Percentiles rank a stretch among this genome's conserved stretches.
Conservation (phyloP, 768 basidiomycete genomes). For the Trametes coccinea region DNA sequence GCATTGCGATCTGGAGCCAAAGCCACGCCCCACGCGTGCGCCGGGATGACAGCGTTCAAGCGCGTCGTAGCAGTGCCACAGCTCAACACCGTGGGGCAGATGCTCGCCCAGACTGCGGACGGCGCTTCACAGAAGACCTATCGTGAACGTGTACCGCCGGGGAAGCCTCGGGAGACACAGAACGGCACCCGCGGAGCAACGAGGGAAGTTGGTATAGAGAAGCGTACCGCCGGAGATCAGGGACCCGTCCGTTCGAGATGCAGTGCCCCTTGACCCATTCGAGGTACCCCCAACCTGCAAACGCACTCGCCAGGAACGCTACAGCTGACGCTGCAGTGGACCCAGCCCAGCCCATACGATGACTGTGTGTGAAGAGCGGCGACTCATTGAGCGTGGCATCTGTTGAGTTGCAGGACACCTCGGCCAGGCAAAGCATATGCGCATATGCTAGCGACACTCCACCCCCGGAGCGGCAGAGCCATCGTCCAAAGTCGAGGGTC, state of each 20-base stretch:
- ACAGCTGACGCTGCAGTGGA: too few species aligned
- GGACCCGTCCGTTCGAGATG: not conserved
- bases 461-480: not conserved
- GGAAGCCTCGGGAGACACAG: not conserved
- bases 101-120: not conserved
- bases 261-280: too few species aligned
- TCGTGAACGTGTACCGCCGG: not conserved
- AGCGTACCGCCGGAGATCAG: not conserved
- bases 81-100: not conserved
- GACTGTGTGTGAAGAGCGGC: too few species aligned
- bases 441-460: too few species aligned
- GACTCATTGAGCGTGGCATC: too few species aligned
- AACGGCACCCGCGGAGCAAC: not conserved
- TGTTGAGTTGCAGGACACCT: too few species aligned
- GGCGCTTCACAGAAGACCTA: not conserved
- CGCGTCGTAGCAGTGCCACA: not conserved
- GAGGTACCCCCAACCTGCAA: not conserved
- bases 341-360: too few species aligned
- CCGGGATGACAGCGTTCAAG: too few species aligned
- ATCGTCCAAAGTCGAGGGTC: not conserved
- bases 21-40: too few species aligned
- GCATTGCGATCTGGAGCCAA: not conserved
- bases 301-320: not conserved
- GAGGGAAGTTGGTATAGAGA: not conserved
- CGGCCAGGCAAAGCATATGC: too few species aligned